Base-by-base conservation (phyloP, 495 filamentous ascomycete species). In the Halenospora varia region DNA sequence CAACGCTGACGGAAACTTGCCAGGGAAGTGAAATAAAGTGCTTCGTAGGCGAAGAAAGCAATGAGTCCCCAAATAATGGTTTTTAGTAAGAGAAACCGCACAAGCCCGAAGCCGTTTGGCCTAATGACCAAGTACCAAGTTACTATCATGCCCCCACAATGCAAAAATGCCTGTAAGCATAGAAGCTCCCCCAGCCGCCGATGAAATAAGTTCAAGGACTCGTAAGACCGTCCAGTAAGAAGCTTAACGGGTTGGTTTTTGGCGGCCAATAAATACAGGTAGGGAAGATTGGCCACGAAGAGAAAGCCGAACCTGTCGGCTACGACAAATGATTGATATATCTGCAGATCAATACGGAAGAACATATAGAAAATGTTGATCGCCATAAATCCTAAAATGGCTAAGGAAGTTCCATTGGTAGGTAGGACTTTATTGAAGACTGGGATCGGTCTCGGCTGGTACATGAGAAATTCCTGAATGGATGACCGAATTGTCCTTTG, bases 201-300 rank as follows among this genome's bases (percentile, higher is more conserved):
- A 63, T 87, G 82, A 54, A 86, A 75, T 18, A 86, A 80, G 60
- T 86, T 87, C 42, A 87, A 73, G 4, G 76, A 75, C 66, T 86
- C 82, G 64, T 87, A 87, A 0, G 83, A 85, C 54, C 75, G 77
- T 10, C 83, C 82, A 0, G 83, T 86, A 13, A 86, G 66, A 0
- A 75, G 57, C 24, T 76, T 78, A 10, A 87, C 58, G 0, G 83
- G 83, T 48, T 82, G 81, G 60, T 83, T 87, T 63, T 87, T 88
- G 51, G 84, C 81, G 2, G 78, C 70, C 1, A 88, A 72, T 20
- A 87, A 70, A 66, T 87, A 85, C 6, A 87, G 69, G 15, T 83
- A 69, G 1, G 82, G 81, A 0, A 87, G 73, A 62, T 87, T 85
- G 56, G 77, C 78, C 23, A 80, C 66, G 61, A 82, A 83, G 3